Base-by-base conservation (phyloP, 345 rosid species). In the Gossypium arboreum region DNA sequence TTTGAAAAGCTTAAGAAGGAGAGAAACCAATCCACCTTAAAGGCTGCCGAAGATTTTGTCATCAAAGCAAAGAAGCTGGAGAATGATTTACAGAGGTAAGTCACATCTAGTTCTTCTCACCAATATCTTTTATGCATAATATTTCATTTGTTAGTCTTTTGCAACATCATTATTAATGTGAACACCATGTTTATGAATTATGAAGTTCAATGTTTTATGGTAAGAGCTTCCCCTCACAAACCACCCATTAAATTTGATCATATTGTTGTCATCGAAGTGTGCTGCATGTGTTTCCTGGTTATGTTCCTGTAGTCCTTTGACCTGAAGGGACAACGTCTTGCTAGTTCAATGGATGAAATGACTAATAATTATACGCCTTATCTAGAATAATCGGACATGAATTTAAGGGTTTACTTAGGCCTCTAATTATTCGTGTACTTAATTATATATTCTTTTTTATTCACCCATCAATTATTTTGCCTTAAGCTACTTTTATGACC, bases 31-130 rank as follows among this genome's bases (percentile, higher is more conserved):
- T 84, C 83, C 81, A 84, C 90, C 55, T 77, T 81, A 55, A 90
- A 85, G 81, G 88, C 86, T 71, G 84, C 90, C 77, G 96, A 91
- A 79, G 91, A 85, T 70, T 79, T 89, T 54, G 50, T 81, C 76
- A 75, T 74, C 78, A 86, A 87, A 85, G 80, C 89, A 52, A 81
- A 44, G 79, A 85, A 81, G 81, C 81, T 95, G 67, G 96, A 93
- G 81, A 86, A 73, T 0, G 89, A 82, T 57, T 72, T 91, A 44
- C 80, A 77, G 72, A 84, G 98, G 99, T 93, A 83, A 72, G 45
- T 41, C 22, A 17, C 27, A 15, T 27, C n/a, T 25, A 12, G 20
- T n/a, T 79, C 48, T 74, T 29, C 34, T 29, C 63, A 6, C 12
- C 43, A 10, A 75, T 62, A 43, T 74, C 52, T 44, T 44, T 41